A percentile compares a stretch with the other conserved stretches of the same genome.
Conservation (phyloP, 73 alveolate species). For the Blepharisma stoltei region DNA sequence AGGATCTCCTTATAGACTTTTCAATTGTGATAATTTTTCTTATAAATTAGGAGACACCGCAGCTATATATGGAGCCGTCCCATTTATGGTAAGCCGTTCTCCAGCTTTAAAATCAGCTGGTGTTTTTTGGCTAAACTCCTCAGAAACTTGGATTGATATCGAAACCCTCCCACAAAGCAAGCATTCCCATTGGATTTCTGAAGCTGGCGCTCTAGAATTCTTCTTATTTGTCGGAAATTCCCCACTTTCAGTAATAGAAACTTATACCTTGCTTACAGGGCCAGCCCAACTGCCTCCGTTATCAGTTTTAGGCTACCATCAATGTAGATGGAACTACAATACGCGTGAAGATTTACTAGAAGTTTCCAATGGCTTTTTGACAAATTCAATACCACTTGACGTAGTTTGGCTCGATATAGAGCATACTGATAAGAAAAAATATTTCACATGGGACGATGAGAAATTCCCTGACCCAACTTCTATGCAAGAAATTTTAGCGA, state of each 20-base stretch:
- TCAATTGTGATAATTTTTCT: conserved; percentile 82
- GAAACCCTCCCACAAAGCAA: conserved; percentile 9
- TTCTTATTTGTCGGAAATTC: conserved; percentile 41
- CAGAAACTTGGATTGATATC: conserved; percentile 34
- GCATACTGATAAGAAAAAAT: conserved; percentile 82
- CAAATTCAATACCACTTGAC: conserved; percentile 56
- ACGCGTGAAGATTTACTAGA: conserved; percentile 48
- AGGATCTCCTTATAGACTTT: conserved; percentile 57
- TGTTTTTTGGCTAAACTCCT: conserved; percentile 26
- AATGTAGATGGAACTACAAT: conserved; percentile 60
- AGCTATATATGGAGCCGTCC: conserved; percentile 83
- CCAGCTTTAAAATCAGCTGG: conserved; percentile 37
- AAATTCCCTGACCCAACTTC: conserved; percentile 64
- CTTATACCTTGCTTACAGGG: conserved; percentile 50
- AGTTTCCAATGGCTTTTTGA: conserved; percentile 43
- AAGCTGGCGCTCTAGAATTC: conserved; percentile 58
- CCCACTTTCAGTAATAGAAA: conserved; percentile 34
- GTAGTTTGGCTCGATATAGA: conserved; percentile 71
- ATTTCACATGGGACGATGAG: conserved; percentile 76
- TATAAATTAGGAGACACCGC: conserved; percentile 59
- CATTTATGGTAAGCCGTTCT: conserved; percentile 49
- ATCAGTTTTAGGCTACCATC: conserved; percentile 61
- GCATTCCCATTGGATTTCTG: conserved; percentile 47
- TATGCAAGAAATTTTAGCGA: conserved; percentile 57
- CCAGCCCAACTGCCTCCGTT: conserved; percentile 46